Base-by-base conservation (phyloP, 768 basidiomycete species). In the Tulasnella sp. region DNA sequence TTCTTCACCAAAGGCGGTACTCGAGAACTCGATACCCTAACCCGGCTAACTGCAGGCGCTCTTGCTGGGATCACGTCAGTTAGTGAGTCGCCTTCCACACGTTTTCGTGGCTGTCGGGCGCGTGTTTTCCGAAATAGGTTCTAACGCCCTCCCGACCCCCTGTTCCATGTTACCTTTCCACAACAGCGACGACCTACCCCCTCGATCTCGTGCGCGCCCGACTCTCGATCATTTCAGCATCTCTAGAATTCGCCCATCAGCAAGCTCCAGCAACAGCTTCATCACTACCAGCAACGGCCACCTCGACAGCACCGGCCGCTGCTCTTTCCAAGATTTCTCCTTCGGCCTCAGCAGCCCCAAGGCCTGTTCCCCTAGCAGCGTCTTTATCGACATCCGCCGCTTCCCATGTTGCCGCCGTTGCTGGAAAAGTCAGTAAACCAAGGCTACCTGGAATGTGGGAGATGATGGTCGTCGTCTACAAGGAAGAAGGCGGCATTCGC, bases 51-150 rank as follows among this genome's bases (percentile, higher is more conserved):
- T 0, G 91, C 93, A 74, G 97, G 97, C 78, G 95, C 94, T 25
- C 84, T 97, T 15, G 97, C 97, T 71, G 97, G 97, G 36, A 93
- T 99, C 78, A 92, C 93, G 11, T 96, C 94, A 77, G 97, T 99
- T 78, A 93, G 95, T 95, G 81, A 81, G 93, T 88, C 14, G 15
- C 29, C 15, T 64, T 64, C 29, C 58, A 64, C 58, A 64, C 58
- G 58, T 64, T 64, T 58, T 64, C 36, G 37, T 39, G 40, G 52
- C 74, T 58, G 58, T 67, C 72, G 38, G 36, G 68, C 74, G 40
- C 37, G 76, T 74, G 19, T 78, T 70, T 22, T 74, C 77, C 54
- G 54, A 76, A 67, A 76, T 70, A 25, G 58, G 64, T 77, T 39
- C 29, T 64, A 15, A 64, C 31, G 25, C 31, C 25, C 4, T 54